Conservation (phyloP, 352 stramenopile genomes). For the Blastocystis sp. region DNA sequence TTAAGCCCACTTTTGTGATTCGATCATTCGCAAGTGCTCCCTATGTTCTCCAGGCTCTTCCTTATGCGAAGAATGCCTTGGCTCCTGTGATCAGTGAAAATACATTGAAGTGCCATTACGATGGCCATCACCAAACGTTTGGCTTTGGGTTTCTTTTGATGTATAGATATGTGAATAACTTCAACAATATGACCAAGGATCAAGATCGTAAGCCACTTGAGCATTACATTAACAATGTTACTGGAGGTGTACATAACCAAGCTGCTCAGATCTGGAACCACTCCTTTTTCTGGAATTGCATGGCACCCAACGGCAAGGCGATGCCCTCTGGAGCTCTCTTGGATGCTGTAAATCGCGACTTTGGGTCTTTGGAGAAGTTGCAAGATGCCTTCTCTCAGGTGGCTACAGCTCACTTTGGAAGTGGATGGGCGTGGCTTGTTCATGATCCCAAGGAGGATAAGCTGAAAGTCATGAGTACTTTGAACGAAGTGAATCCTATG, state of each 20-base stretch:
- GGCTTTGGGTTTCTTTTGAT: slow-evolving; percentile 66
- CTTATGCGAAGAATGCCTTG: slow-evolving; percentile 78
- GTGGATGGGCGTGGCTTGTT: slow-evolving; percentile 79
- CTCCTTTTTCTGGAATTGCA: slow-evolving; percentile 84
- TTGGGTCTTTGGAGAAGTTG: slow-evolving; percentile 81
- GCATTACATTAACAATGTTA: slow-evolving; percentile 64
- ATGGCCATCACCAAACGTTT: slow-evolving; percentile 79
- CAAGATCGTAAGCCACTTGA: slow-evolving; percentile 63
- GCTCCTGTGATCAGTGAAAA: slow-evolving; percentile 79
- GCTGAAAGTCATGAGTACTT: slow-evolving; percentile 68
- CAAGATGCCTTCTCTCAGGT: slow-evolving; percentile 80
- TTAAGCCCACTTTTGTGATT: not conserved
- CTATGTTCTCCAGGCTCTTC: slow-evolving; percentile 69
- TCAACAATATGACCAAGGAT: slow-evolving; percentile 68
- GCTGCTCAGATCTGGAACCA: slow-evolving; percentile 71
- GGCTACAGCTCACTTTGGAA: slow-evolving; percentile 79
- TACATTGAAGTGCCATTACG: slow-evolving; percentile 84
- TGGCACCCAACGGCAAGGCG: slow-evolving; percentile 74
- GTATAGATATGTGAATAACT: slow-evolving; percentile 71
- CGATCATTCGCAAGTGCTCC: slow-evolving; percentile 27
- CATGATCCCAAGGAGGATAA: slow-evolving; percentile 64
- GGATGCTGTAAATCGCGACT: slow-evolving; percentile 78
- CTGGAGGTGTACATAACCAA: slow-evolving; percentile 68
- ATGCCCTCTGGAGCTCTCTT: slow-evolving; percentile 74
- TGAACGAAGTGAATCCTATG: slow-evolving; percentile 64